These are phyloP conservation scores for Mycena crocata DNA, from an alignment of 768 basidiomycete species.

Conservation along the genomic window DNA sequence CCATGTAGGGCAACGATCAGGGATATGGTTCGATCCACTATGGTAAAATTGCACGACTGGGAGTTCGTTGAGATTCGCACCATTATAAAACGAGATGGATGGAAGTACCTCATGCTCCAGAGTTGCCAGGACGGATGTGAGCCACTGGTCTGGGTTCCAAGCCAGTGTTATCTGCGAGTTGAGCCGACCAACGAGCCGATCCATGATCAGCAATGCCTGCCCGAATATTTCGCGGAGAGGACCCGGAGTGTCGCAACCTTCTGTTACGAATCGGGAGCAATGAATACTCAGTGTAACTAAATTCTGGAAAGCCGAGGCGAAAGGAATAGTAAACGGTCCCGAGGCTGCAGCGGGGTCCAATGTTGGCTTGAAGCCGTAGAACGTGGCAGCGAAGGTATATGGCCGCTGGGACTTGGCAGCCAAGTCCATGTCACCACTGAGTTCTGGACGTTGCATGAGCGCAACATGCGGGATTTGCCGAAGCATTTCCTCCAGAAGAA, in stretches of 20 bases:
- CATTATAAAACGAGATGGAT: neutral
- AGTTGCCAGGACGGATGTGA: conserved; percentile 61
- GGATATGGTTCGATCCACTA: conserved; percentile 72
- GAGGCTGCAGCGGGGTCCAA: conserved; percentile 32
- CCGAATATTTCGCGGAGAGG: conserved; percentile 63
- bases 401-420: conserved; percentile 49
- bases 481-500: conserved; percentile 66
- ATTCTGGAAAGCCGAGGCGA: conserved; percentile 68
- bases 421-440: conserved; percentile 50
- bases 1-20: conserved; percentile 67
- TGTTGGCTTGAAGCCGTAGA: conserved; percentile 63
- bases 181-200: conserved; percentile 59
- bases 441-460: conserved; percentile 62
- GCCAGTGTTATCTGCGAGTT: conserved; percentile 51
- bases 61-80: conserved; percentile 24
- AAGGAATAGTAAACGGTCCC: conserved; percentile 56
- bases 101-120: conserved; percentile 65
- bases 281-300: conserved; percentile 58
- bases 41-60: conserved; percentile 73
- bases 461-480: conserved; percentile 61
- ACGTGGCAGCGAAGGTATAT: conserved; percentile 68
- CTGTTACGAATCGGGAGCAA: conserved; percentile 54
- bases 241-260: conserved; percentile 43
- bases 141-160: conserved; percentile 79
- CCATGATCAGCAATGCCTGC: conserved; percentile 63